Evolutionary conservation across 306 rosid species (phyloP).

Genomic region (Mimosa pudica): DNA sequence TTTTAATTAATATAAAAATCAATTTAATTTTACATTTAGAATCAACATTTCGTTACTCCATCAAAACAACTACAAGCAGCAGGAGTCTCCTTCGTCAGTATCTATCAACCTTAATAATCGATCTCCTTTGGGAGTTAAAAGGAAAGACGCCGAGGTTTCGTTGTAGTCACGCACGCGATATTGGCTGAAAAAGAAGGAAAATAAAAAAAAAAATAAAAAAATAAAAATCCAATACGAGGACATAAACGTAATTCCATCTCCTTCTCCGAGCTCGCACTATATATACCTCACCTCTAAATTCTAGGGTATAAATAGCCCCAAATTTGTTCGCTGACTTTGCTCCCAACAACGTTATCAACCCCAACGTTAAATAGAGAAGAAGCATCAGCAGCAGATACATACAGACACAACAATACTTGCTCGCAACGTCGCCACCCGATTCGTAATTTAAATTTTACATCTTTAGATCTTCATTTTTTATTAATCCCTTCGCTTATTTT

Average conservation of each 20-base stretch:
- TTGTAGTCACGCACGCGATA: background rate
- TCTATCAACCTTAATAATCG: too few species aligned
- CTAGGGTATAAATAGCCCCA: constrained; percentile 90
- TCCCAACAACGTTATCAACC: constrained; percentile 34
- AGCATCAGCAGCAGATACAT: constrained; percentile 21
- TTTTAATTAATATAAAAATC: too few species aligned
- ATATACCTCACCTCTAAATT: constrained; percentile 70
- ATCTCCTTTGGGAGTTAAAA: too few species aligned
- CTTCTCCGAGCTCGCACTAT: constrained; percentile 51
- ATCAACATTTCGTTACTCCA: too few species aligned
- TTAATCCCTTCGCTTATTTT: background rate
- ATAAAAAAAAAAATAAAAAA: too few species aligned
- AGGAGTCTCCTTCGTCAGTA: too few species aligned
- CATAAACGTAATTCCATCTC: constrained; percentile 26
- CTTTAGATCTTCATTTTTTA: constrained; percentile 13
- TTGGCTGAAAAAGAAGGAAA: background rate
- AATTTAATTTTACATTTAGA: too few species aligned
- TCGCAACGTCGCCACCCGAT: constrained; percentile 34
- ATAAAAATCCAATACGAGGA: constrained; percentile 22
- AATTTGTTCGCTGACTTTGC: constrained; percentile 53
- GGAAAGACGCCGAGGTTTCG: background rate
- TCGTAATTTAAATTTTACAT: constrained; percentile 34
- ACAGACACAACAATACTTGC: background rate
- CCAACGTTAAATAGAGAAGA: constrained; percentile 47
- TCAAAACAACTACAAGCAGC: too few species aligned